Evolutionary conservation across 306 rosid species (phyloP).

Genomic region (Dalbergia cultrata): DNA sequence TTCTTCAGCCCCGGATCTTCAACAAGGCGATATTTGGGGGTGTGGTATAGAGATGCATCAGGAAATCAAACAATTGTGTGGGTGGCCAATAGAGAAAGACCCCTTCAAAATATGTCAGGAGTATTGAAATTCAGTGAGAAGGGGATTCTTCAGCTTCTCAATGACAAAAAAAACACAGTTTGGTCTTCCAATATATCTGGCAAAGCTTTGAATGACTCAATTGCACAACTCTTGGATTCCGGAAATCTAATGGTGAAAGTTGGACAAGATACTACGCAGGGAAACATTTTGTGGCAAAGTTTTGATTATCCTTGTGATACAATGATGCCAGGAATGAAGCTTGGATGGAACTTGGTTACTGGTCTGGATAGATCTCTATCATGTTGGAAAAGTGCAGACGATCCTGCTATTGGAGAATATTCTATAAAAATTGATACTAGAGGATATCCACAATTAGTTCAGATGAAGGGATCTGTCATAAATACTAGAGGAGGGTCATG

Average conservation of each 20-base stretch:
- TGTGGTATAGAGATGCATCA: background rate
- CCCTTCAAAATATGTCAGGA: background rate
- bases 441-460: background rate
- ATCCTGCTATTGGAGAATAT: slow-evolving; percentile 36
- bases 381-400: slow-evolving; percentile 45
- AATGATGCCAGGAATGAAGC: background rate
- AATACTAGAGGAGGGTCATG: slow-evolving; percentile 4
- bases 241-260: background rate
- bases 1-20: background rate
- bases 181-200: background rate
- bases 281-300: background rate
- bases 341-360: slow-evolving; percentile 32
- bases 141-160: background rate
- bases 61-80: background rate
- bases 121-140: background rate
- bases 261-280: background rate
- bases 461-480: background rate
- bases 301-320: background rate
- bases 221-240: background rate
- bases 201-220: background rate
- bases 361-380: slow-evolving; percentile 17
- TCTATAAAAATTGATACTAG: background rate
- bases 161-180: background rate
- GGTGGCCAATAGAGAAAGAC: background rate
- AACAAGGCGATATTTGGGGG: background rate